Evolutionary conservation across 2,329 filamentous ascomycete species (phyloP).

Genomic region (Fusarium sublunatum): DNA sequence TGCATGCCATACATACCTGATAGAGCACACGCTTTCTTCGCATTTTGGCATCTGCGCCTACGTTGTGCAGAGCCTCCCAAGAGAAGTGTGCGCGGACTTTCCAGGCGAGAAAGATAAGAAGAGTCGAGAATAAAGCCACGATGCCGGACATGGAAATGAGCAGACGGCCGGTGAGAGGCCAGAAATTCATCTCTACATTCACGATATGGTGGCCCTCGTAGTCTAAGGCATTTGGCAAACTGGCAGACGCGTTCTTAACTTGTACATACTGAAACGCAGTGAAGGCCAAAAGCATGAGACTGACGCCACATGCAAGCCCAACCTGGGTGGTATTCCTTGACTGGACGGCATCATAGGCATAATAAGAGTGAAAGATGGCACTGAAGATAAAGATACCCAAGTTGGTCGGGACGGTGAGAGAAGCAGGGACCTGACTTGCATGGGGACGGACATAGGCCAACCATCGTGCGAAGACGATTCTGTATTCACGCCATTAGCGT

Average conservation of each 20-base stretch:
- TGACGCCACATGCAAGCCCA: background rate
- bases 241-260: background rate
- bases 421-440: background rate
- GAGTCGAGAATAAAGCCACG: background rate
- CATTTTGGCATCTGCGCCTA: background rate
- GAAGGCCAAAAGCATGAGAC: background rate
- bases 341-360: background rate
- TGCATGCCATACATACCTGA: background rate
- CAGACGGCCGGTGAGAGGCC: background rate
- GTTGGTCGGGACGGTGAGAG: background rate
- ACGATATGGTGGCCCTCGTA: background rate
- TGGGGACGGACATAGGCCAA: background rate
- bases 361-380: background rate
- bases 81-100: background rate
- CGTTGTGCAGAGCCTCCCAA: background rate
- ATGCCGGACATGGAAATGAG: background rate
- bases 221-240: background rate
- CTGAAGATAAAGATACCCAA: background rate
- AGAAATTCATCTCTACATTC: background rate
- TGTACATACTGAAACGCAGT: background rate
- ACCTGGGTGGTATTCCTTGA: background rate
- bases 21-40: background rate
- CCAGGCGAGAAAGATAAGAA: background rate
- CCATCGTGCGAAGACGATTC: background rate
- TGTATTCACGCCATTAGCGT: background rate